Evolutionary conservation across 805 yeast genomes (phyloP), one percentile per base, ranked within the genome.

Genomic region (Candida corydali): DNA sequence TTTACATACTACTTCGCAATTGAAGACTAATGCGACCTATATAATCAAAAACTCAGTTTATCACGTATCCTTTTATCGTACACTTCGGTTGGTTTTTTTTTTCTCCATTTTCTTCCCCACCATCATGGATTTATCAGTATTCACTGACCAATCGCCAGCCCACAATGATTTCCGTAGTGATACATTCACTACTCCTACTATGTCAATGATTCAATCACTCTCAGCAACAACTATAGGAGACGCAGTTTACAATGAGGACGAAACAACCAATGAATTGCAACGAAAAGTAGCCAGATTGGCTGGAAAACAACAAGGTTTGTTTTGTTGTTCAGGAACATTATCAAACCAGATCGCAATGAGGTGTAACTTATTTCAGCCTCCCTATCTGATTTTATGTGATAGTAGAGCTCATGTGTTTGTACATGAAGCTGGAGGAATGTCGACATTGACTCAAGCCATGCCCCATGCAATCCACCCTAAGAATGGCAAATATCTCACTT

Each of bases 341-440:
- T 82, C 95, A 8, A 89, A 89, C 62, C 98, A 89, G 61, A 70
- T 89, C 42, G 96, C 82, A 11, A 56, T 89, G 30, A 70, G 96
- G 51, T 68, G 87, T 4, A 85, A 82, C 46, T 63, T 91, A 32
- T 59, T 57, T 43, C 91, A 84, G 52, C 96, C 96, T 12, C 95
- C 95, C 2, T 80, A 81, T 63, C 75, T 89, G n/a, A 69, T 91
- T 17, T 53, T 89, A 32, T 86, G 96, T 65, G 97, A 91, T 58
- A 71, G 80, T 59, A 71, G 96, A 43, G 80, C 91, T 9, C 98
- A 89, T 52, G 80, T 89, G 17, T 89, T 73, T 57, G 67, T 79
- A 20, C 79, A 79, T 48, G 98, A 89, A 62, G 95, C 96, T 17
- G 96, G 89, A 24, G 98, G 97, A 2, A 61, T 91, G 35, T 94